Percentiles rank a stretch among this genome's conserved stretches.
phyloP scores from a whole-genome alignment of 176 grass and related monocot genomes.

The Puccinellia tenuiflora region DNA sequence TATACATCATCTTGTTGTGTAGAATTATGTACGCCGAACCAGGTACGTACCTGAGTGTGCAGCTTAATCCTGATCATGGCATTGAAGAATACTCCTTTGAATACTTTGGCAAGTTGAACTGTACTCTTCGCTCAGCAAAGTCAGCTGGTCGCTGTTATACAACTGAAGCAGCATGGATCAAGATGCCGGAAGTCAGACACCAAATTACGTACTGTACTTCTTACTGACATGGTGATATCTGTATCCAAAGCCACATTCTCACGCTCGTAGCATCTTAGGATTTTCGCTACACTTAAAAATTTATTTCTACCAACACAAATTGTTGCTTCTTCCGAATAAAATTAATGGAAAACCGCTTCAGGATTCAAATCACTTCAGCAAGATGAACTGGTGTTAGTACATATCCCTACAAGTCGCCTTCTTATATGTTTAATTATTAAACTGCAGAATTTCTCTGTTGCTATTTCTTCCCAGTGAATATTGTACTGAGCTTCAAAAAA shows the following conservation, averaged over 20 bases:
- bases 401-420: background rate
- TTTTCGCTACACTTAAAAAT: background rate
- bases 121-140: constrained; percentile 46
- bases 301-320: no score
- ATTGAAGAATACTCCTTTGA: constrained; percentile 33
- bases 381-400: background rate
- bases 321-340: background rate
- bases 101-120: constrained; percentile 40
- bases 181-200: constrained; percentile 57
- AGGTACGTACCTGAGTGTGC: background rate
- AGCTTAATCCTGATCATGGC: constrained; percentile 26
- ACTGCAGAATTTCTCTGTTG: background rate
- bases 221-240: no score
- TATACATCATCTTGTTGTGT: background rate
- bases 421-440: background rate
- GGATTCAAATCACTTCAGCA: background rate
- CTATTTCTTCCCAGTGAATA: background rate
- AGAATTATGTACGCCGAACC: background rate
- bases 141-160: constrained; percentile 42
- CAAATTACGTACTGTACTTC: constrained; percentile 65
- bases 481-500: no score
- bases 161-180: constrained; percentile 63
- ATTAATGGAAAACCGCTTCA: background rate
- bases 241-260: background rate
- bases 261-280: background rate